Base-by-base conservation (phyloP, 345 rosid genomes). In the Salix exigua region DNA sequence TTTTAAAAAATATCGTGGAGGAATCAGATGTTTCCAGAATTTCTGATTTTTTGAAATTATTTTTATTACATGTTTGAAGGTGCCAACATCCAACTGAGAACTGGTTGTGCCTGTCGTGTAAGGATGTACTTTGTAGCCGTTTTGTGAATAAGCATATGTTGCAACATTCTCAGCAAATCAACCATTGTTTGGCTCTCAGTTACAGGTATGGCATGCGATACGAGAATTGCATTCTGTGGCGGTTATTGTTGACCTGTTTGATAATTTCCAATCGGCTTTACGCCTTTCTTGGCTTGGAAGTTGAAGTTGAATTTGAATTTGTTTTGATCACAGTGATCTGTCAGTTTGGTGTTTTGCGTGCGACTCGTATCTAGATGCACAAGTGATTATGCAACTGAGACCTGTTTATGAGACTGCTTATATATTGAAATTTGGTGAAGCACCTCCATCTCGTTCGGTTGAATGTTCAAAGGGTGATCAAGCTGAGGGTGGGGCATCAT, bases 81-180 rank as follows among this genome's bases (percentile, higher is more conserved):
- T 94, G 98, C 74, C 83, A 90, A 26, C 86, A 92, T 72, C 95
- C 92, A 1, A 88, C 72, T 3, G 98, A 91, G 89, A 94, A 92
- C 79, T 94, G 97, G 98, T 17, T 92, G 74, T 94, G 98, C 26
- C 78, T 94, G 76, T 81, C 87, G 71, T 94, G 97, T 68, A 89
- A 92, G 88, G 96, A 91, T 61, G 97, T 92, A 14, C 83, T 92
- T 1, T 94, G 98, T 75, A 94, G 98, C 83, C 94, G 97, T 65
- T 94, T 92, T 7, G 92, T 94, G 82, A 92, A 92, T 69, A 89
- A 91, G 84, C 97, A 94, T 77, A 92, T 94, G 97, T 85, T 94
- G 18, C 88, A 83, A 69, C 98, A 94, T 80, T 88, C 78, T 77
- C 91, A 87, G 73, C 84, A 91, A 51, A 87, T 74, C 31, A 86